phyloP scores from a whole-genome alignment of 2,329 filamentous ascomycete genomes.

The Talaromyces sp. region DNA sequence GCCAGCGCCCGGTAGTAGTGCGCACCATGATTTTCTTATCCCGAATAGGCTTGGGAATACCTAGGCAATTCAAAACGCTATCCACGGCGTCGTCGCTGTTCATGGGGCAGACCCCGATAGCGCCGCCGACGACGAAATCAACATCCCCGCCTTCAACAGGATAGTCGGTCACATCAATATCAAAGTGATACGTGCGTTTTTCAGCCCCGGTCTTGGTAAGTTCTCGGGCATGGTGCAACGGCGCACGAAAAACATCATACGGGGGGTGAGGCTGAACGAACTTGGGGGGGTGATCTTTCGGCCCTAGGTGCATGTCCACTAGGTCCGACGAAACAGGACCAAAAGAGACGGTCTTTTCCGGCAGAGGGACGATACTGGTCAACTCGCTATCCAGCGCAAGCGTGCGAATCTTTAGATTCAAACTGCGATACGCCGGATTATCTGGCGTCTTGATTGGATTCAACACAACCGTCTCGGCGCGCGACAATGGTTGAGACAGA shows the following conservation, averaged over 20 bases:
- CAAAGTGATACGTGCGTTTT: constrained; percentile 97
- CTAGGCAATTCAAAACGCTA: constrained; percentile 74
- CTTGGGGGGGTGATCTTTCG: constrained; percentile 65
- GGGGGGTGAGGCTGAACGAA: constrained; percentile 95
- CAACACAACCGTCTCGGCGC: constrained; percentile 26
- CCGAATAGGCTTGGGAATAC: constrained; percentile 75
- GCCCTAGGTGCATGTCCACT: constrained; percentile 32
- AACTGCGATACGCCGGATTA: constrained; percentile 77
- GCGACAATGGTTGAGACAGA: constrained; percentile 53
- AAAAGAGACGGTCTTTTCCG: constrained; percentile 71
- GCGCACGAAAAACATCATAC: constrained; percentile 87
- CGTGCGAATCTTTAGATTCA: constrained; percentile 70
- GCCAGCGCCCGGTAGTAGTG: constrained; percentile 82
- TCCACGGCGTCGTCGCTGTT: constrained; percentile 76
- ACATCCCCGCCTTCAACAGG: constrained; percentile 72
- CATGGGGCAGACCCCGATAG: constrained; percentile 87
- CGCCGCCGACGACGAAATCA: constrained; percentile 95
- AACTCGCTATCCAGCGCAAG: constrained; percentile 68
- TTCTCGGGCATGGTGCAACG: constrained; percentile 77
- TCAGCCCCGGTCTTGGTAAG: constrained; percentile 83
- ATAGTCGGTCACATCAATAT: constrained; percentile 93
- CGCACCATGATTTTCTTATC: constrained; percentile 77
- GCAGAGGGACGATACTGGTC: constrained; percentile 67
- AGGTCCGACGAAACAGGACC: constrained; percentile 36
- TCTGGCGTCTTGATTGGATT: constrained; percentile 57